Evolutionary conservation across 768 basidiomycete genomes (phyloP), one percentile per base, ranked within the genome.

Genomic region (Psilocybe cubensis): DNA sequence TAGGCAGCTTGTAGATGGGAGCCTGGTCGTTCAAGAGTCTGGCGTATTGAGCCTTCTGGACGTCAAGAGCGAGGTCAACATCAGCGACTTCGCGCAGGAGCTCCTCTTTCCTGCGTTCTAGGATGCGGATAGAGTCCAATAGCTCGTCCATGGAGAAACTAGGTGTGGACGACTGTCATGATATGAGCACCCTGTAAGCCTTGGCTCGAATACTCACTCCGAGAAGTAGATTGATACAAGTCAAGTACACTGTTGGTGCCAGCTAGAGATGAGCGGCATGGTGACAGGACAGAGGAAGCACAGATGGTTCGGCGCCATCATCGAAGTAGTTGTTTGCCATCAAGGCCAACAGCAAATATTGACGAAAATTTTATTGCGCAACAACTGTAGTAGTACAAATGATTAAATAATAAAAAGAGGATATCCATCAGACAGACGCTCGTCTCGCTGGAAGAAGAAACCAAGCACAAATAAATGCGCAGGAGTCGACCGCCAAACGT

Each of bases 381-480:
- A 5, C 38, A 29, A 3, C 20, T 42, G 40, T 21, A 40, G 2
- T 6, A 49, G 51, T 35, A 49, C 29, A 33, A 49, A 41, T n/a
- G 43, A 23, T 52, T 33, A 46, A 54, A 29, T 49, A 43, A 47
- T 24, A 42, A 54, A 59, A 54, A 63, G 56, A 63, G 31, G 51
- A 59, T 75, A 83, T 80, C 81, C 82, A 83, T 83, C 82, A 83
- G 82, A 83, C 82, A 80, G 70, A 83, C 81, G 72, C 82, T 79
- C 79, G n/a, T 72, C 81, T 79, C 83, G 80, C 74, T 81, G 83
- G 73, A 70, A 61, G 68, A 72, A 72, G 52, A 70, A 65, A 28
- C 59, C 58, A 58, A 40, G 45, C 72, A 68, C 68, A 71, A 64
- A 56, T 68, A 62, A 70, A 71, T 40, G 49, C 53, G 60, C 57